These are phyloP conservation scores for Deinandra increscens DNA, from an alignment of 129 eudicot species.

Conservation along the genomic window DNA sequence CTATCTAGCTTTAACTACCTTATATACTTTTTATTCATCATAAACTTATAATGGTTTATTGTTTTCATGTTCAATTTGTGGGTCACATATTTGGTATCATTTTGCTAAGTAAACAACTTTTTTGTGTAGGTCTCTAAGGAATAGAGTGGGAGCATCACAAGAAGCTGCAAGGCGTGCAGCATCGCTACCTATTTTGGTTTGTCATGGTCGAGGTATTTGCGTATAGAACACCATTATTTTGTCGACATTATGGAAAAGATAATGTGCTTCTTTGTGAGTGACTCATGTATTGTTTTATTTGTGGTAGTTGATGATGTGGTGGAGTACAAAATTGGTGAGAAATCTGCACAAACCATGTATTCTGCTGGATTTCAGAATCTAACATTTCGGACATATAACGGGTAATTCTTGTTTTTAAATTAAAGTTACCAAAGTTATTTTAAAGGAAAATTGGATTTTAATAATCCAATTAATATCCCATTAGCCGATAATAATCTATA, in stretches of 20 bases:
- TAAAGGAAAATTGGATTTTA: too few relatives aligned
- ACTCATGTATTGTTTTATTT: constrained; percentile 16
- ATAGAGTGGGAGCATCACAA: constrained; percentile 51
- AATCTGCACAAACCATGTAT: constrained; percentile 54
- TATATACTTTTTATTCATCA: background rate
- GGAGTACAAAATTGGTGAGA: constrained; percentile 63
- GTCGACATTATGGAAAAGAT: background rate
- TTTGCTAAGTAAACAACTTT: constrained; percentile 20
- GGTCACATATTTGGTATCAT: background rate
- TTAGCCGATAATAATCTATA: too few relatives aligned
- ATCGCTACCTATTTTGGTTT: constrained; percentile 64
- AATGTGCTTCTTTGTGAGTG: background rate
- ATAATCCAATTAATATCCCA: too few relatives aligned
- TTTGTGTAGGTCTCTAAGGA: constrained; percentile 50
- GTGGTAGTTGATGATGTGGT: constrained; percentile 82
- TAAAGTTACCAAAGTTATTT: background rate
- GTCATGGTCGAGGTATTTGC: constrained; percentile 73
- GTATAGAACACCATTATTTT: background rate
- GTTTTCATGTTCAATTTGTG: constrained; percentile 4
- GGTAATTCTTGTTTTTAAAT: constrained; percentile 40
- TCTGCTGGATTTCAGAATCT: constrained; percentile 73
- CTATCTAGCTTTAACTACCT: too few relatives aligned
- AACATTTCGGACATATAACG: constrained; percentile 50
- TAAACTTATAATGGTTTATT: background rate
- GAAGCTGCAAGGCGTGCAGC: constrained; percentile 66